A percentile compares a stretch with the other conserved stretches of the same genome.
Evolutionary conservation across 345 rosid species (phyloP).

Genomic region (Lepidium didymum): DNA sequence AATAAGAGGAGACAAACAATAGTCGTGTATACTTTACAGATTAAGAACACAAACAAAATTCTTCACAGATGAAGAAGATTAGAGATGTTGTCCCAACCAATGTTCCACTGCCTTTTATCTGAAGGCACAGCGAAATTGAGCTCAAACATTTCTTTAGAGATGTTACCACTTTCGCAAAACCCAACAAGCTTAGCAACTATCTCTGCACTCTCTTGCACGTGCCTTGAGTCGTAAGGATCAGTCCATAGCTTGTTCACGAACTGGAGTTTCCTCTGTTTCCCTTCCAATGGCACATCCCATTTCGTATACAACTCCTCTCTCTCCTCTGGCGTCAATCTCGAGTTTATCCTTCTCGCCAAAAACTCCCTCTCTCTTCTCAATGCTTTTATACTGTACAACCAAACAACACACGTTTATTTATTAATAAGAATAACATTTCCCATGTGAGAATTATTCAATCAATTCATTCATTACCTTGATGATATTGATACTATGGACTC

Average conservation of each 20-base stretch:
- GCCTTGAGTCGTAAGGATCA: conserved; percentile 79
- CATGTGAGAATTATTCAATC: not conserved
- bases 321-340: conserved; percentile 67
- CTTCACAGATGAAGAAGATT: conserved; percentile 67
- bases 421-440: too few relatives aligned
- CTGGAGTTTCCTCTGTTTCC: conserved; percentile 92
- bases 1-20: not conserved
- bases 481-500: conserved; percentile 68
- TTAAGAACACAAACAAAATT: not conserved
- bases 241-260: conserved; percentile 94
- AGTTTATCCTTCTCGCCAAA: conserved; percentile 74
- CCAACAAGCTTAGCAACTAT: conserved; percentile 96
- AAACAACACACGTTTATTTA: not conserved
- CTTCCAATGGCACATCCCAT: conserved; percentile 93
- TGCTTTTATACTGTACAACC: conserved; percentile 57
- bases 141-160: conserved; percentile 98
- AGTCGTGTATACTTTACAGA: conserved; percentile 9
- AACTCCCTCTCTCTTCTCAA: conserved; percentile 88
- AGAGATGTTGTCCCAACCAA: conserved; percentile 91
- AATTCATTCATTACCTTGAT: conserved; percentile 45
- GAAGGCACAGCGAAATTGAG: conserved; percentile 86
- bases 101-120: conserved; percentile 83
- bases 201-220: conserved; percentile 90
- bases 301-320: conserved; percentile 73
- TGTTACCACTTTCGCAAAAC: conserved; percentile 72